phyloP scores from a whole-genome alignment of 73 alveolate genomes.

The Symbiodinium pilosum region DNA sequence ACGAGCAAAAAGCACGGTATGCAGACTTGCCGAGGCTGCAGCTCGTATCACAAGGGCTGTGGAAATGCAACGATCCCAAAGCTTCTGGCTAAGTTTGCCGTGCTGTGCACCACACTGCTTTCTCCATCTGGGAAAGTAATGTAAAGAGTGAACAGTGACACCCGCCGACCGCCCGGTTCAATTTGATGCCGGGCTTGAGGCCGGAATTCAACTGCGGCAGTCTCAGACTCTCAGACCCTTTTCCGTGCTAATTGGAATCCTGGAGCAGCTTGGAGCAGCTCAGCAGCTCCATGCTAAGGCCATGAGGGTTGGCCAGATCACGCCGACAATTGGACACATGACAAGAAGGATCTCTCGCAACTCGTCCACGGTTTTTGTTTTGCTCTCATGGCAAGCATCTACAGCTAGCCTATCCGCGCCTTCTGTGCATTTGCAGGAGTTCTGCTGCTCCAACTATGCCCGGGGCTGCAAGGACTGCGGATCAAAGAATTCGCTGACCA shows the following conservation, averaged over 20 bases:
- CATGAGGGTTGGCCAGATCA: neutral
- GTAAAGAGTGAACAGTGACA: neutral
- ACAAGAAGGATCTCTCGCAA: neutral
- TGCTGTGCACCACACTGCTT: neutral
- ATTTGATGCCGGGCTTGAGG: neutral
- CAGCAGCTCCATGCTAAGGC: neutral
- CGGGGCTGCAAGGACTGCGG: slow-evolving; percentile 79
- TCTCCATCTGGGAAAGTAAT: neutral
- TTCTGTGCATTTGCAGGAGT: neutral
- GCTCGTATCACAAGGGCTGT: neutral
- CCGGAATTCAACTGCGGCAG: neutral
- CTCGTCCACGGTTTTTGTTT: no score
- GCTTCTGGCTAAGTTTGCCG: neutral
- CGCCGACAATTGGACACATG: neutral
- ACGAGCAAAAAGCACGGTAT: no score
- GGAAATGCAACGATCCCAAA: neutral
- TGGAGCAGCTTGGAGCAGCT: neutral
- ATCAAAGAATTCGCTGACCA: no score
- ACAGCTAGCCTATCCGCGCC: no score
- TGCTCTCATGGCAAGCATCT: neutral
- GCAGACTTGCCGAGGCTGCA: neutral
- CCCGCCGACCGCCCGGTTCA: neutral
- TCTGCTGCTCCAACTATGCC: slow-evolving; percentile 89
- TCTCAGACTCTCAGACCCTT: neutral
- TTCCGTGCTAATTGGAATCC: neutral